Percentiles rank a stretch among this genome's conserved stretches.
These are phyloP conservation scores for Fusarium anguioides DNA, from an alignment of 2,329 filamentous ascomycete species.

Conservation along the genomic window DNA sequence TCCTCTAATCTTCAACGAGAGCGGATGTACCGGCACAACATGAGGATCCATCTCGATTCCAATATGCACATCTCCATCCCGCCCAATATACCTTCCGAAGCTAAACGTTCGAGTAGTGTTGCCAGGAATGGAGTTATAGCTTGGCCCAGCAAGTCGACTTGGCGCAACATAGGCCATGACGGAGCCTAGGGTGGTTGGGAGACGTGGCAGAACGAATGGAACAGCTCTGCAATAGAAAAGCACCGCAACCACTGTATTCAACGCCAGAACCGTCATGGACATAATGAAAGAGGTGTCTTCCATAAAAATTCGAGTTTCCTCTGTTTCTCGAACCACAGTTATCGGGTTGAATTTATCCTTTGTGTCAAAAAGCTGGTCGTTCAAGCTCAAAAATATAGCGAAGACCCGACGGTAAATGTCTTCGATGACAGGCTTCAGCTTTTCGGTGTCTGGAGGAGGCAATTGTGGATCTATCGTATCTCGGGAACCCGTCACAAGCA, in stretches of 20 bases:
- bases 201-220: slow-evolving; percentile 57
- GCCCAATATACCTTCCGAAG: slow-evolving; percentile 62
- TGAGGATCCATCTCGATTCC: slow-evolving; percentile 64
- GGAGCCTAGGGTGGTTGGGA: slow-evolving; percentile 64
- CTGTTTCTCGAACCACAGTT: slow-evolving; percentile 23
- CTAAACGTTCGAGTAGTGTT: slow-evolving; percentile 50
- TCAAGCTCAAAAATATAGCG: slow-evolving; percentile 52
- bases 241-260: slow-evolving; percentile 57
- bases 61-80: slow-evolving; percentile 59
- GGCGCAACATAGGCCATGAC: slow-evolving; percentile 60
- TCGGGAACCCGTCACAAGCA: too few species aligned
- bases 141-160: slow-evolving; percentile 49
- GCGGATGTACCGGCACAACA: slow-evolving; percentile 47
- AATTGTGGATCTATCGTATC: too few species aligned
- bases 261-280: slow-evolving; percentile 54
- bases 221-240: slow-evolving; percentile 57
- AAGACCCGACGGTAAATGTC: slow-evolving; percentile 44
- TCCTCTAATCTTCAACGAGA: neutral
- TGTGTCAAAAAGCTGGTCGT: slow-evolving; percentile 53
- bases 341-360: neutral
- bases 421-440: slow-evolving; percentile 30
- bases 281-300: slow-evolving; percentile 59
- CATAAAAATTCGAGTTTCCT: slow-evolving; percentile 60
- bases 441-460: slow-evolving; percentile 32
- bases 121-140: neutral